These are phyloP conservation scores for Sphaerulina populicola DNA, from an alignment of 2,329 filamentous ascomycete genomes.

Conservation along the genomic window DNA sequence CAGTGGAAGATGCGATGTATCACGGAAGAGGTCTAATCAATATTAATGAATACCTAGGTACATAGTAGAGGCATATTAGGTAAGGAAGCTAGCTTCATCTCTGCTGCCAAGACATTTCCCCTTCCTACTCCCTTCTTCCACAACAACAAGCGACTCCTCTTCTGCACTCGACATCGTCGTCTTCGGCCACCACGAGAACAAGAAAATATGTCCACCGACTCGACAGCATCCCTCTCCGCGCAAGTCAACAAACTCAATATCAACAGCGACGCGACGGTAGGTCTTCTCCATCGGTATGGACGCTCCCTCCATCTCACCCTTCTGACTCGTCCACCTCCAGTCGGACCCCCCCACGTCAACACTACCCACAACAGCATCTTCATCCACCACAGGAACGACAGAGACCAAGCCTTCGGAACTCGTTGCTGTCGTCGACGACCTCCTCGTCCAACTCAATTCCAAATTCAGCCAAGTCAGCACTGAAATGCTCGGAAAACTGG, in stretches of 20 bases:
- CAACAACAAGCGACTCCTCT: background rate
- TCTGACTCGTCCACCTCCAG: background rate
- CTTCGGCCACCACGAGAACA: no score
- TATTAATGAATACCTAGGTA: no score
- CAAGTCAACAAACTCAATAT: conserved; percentile 24
- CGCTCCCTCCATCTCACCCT: background rate
- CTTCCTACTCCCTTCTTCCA: background rate
- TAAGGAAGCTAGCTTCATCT: no score
- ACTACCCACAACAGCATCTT: background rate
- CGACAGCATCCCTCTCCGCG: conserved; percentile 18
- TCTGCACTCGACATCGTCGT: background rate
- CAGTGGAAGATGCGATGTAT: no score
- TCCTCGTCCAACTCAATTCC: conserved; percentile 72
- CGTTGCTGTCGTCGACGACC: conserved; percentile 72
- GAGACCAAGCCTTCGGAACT: conserved; percentile 54
- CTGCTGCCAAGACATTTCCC: background rate
- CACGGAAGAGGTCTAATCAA: no score
- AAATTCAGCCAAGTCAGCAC: conserved; percentile 80
- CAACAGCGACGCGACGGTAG: conserved; percentile 1
- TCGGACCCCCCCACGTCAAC: background rate
- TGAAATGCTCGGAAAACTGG: conserved; percentile 87
- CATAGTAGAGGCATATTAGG: no score
- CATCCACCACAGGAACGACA: background rate
- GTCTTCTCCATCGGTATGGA: background rate
- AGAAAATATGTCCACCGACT: conserved; percentile 16